These are phyloP conservation scores for Tephrocybe sp. DNA, from an alignment of 768 basidiomycete species.

Conservation along the genomic window DNA sequence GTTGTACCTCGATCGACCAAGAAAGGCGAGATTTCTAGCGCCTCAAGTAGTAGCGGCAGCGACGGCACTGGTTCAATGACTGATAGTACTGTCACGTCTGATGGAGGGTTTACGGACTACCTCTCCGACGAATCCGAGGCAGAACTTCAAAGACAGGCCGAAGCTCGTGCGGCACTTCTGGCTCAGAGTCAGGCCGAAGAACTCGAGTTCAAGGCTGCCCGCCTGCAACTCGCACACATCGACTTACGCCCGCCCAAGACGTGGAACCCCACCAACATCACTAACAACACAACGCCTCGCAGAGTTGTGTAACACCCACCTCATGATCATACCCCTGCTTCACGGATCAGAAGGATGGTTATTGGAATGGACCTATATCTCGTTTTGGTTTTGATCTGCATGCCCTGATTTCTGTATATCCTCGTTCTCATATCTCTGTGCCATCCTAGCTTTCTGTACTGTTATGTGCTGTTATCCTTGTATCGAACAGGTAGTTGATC, in stretches of 20 bases:
- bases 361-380: conserved; percentile 1
- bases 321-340: not conserved
- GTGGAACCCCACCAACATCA: conserved; percentile 61
- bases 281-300: conserved; percentile 25
- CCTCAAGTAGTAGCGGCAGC: conserved; percentile 62
- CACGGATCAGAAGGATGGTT: conserved; percentile 6
- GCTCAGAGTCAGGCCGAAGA: conserved; percentile 84
- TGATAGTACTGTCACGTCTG: conserved; percentile 79
- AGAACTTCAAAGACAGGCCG: conserved; percentile 84
- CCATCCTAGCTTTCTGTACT: conserved; percentile 1
- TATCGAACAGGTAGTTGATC: conserved; percentile 7
- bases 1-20: conserved; percentile 28
- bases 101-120: conserved; percentile 88
- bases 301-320: conserved; percentile 10
- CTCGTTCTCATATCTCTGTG: conserved; percentile 10
- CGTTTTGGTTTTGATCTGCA: not conserved
- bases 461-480: conserved; percentile 6
- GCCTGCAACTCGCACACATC: conserved; percentile 73
- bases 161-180: conserved; percentile 71
- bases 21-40: conserved; percentile 40
- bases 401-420: conserved; percentile 10
- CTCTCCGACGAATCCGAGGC: conserved; percentile 92
- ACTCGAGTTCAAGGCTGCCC: conserved; percentile 76
- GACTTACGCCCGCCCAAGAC: conserved; percentile 76
- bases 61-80: conserved; percentile 64